A percentile compares a stretch with the other conserved stretches of the same genome.
Evolutionary conservation across 2,329 filamentous ascomycete genomes (phyloP).

Genomic region (Cordyceps javanica): DNA sequence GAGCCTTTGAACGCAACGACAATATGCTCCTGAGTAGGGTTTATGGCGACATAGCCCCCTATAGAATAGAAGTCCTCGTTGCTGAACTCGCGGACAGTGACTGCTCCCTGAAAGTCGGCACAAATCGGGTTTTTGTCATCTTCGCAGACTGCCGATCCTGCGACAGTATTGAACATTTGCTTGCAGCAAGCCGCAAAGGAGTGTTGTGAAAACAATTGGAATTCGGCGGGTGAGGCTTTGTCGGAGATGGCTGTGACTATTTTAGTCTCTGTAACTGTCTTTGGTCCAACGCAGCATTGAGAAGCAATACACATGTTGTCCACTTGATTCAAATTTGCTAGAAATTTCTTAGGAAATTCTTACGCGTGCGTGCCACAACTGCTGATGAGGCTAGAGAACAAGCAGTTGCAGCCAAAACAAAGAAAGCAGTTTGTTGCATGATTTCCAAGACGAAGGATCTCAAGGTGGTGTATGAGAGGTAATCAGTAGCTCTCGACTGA

Average conservation of each 20-base stretch:
- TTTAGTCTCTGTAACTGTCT: background rate
- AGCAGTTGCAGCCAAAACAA: background rate
- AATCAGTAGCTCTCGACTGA: background rate
- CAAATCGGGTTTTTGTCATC: background rate
- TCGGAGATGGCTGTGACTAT: background rate
- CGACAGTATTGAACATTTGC: background rate
- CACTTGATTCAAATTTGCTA: background rate
- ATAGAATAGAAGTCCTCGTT: background rate
- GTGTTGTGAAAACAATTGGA: background rate
- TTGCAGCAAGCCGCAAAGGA: background rate
- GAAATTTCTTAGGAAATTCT: background rate
- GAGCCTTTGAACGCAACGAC: background rate
- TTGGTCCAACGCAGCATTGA: background rate
- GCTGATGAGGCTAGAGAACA: background rate
- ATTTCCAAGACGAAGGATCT: background rate
- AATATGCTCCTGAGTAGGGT: background rate
- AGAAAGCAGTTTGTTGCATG: background rate
- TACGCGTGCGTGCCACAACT: background rate
- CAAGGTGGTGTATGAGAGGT: background rate
- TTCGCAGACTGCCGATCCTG: background rate
- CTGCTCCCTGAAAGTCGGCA: background rate
- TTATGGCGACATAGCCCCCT: background rate
- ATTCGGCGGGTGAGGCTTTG: background rate
- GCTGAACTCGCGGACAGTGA: background rate
- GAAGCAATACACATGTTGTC: background rate